These are phyloP conservation scores for Fusarium bulbicola DNA, from an alignment of 2,329 filamentous ascomycete genomes.

Conservation along the genomic window DNA sequence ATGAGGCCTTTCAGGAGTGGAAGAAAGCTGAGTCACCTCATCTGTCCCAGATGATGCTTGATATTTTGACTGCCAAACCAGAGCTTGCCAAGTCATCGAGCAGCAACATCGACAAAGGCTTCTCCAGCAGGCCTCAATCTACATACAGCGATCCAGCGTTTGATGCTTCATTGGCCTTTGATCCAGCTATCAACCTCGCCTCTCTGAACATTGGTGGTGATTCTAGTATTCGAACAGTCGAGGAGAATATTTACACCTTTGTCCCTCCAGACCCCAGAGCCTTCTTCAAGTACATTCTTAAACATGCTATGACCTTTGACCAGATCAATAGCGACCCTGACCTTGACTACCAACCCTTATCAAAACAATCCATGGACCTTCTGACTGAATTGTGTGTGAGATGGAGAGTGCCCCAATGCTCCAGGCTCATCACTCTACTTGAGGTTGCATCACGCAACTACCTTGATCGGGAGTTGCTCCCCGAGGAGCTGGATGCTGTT, in stretches of 20 bases:
- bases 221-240: slow-evolving; percentile 61
- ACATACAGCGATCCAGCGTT: slow-evolving; percentile 62
- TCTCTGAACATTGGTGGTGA: slow-evolving; percentile 70
- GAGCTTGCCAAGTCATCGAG: slow-evolving; percentile 82
- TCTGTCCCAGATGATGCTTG: slow-evolving; percentile 91
- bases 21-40: slow-evolving; percentile 89
- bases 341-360: slow-evolving; percentile 65
- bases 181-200: slow-evolving; percentile 74
- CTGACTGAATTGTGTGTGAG: slow-evolving; percentile 85
- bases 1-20: slow-evolving; percentile 90
- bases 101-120: slow-evolving; percentile 63
- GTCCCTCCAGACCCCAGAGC: slow-evolving; percentile 85
- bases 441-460: slow-evolving; percentile 90
- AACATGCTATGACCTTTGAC: slow-evolving; percentile 76
- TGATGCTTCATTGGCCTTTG: slow-evolving; percentile 58
- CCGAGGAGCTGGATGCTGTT: slow-evolving; percentile 83
- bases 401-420: slow-evolving; percentile 89
- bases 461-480: slow-evolving; percentile 79
- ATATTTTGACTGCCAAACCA: slow-evolving; percentile 86
- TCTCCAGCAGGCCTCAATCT: slow-evolving; percentile 61
- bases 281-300: slow-evolving; percentile 84
- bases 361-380: slow-evolving; percentile 82
- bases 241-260: slow-evolving; percentile 81
- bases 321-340: slow-evolving; percentile 64
- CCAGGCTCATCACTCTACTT: slow-evolving; percentile 80